Conservation (phyloP, 495 filamentous ascomycete species). For the Usnea hakonensis region DNA sequence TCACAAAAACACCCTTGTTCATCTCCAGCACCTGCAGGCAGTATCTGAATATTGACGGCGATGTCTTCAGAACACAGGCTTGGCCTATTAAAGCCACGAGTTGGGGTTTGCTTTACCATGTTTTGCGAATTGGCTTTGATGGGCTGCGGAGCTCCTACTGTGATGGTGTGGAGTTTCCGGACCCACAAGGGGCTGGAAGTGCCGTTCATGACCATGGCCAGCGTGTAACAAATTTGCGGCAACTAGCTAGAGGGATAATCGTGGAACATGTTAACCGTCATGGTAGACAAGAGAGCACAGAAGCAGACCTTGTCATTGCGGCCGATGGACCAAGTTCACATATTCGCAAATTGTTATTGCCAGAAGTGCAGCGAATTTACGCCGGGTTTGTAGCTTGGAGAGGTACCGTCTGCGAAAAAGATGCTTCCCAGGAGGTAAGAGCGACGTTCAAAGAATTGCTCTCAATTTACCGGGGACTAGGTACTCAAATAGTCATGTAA, state of each 20-base stretch:
- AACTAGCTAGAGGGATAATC: slow-evolving; percentile 31
- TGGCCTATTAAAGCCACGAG: slow-evolving; percentile 41
- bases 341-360: slow-evolving; percentile 40
- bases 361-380: slow-evolving; percentile 42
- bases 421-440: slow-evolving; percentile 24
- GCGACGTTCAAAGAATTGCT: slow-evolving; percentile 31
- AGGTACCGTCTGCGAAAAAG: slow-evolving; percentile 42
- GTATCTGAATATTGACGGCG: slow-evolving; percentile 39
- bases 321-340: slow-evolving; percentile 51
- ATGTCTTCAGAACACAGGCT: slow-evolving; percentile 36
- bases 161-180: slow-evolving; percentile 29
- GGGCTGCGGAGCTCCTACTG: slow-evolving; percentile 41
- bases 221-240: slow-evolving; percentile 38
- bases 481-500: slow-evolving; percentile 40
- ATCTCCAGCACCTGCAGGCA: slow-evolving; percentile 33
- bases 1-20: slow-evolving; percentile 27
- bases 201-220: slow-evolving; percentile 43
- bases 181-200: slow-evolving; percentile 36
- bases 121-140: slow-evolving; percentile 51
- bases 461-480: slow-evolving; percentile 39
- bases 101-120: slow-evolving; percentile 49
- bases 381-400: slow-evolving; percentile 49
- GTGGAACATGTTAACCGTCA: slow-evolving; percentile 34
- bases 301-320: slow-evolving; percentile 44
- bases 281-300: slow-evolving; percentile 30